Base-by-base conservation (phyloP, 2,329 filamentous ascomycete species). In the Alternaria arbusti region DNA sequence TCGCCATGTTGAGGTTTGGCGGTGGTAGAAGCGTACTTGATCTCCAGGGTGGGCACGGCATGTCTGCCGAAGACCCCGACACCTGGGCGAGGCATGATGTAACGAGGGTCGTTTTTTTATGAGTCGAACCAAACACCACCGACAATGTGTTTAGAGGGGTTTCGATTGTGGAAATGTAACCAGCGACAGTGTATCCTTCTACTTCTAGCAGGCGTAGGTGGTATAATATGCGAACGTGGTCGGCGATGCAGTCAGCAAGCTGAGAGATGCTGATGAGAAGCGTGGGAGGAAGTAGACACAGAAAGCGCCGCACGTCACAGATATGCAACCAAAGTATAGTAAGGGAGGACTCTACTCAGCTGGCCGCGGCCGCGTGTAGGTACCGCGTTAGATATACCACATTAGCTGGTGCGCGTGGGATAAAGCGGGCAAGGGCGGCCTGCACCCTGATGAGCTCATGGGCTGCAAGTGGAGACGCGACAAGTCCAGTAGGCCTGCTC, bases 1-100 rank as follows among this genome's bases (percentile, higher is more conserved):
- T 46, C n/a, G 23, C 30, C 44, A 54, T 40, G 56, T 22, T 15
- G 40, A 52, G 47, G 28, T 26, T 52, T 55, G 63, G 23, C 61
- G 50, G 40, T 56, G 57, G 23, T 61, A 17, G 20, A 26, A 36
- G 70, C 78, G 54, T 77, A 82, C 80, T 82, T 78, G 68, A 85
- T 84, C 70, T 85, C 83, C 59, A 80, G 70, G 52, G 73, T 70
- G 40, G 78, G 76, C 61, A 74, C 71, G 40, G 70, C 63, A 59
- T 69, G 74, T 47, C 73, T 70, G 69, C 78, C 78, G 74, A 80
- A 80, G 36, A 79, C 75, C 55, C 72, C 75, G 52, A 69, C 70
- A 61, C 73, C 70, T 50, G 75, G 66, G 57, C 70, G 73, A 66
- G 77, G 77, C 78, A 80, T 79, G 66, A 59, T 74, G 57, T 61